phyloP scores from a whole-genome alignment of 108 stramenopile species.

The Stephanodiscus triporus region DNA sequence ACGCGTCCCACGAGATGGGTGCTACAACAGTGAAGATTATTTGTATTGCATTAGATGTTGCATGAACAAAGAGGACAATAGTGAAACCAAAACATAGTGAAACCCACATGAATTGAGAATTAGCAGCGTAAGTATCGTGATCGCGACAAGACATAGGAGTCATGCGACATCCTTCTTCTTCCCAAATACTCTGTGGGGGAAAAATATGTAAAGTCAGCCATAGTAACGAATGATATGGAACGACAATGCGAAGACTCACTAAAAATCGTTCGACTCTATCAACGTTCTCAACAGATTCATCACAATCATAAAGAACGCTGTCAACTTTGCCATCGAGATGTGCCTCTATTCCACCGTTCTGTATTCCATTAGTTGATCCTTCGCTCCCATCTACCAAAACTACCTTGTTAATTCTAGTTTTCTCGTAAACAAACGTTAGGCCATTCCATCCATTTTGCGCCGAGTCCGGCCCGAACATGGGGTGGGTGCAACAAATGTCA shows the following conservation, averaged over 20 bases:
- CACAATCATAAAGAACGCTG: conserved; percentile 62
- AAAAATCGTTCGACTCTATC: conserved; percentile 93
- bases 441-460: conserved; percentile 86
- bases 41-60: not conserved
- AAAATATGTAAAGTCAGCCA: not conserved
- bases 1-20: conserved; percentile 98
- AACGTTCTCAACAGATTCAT: conserved; percentile 63
- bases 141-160: conserved; percentile 94
- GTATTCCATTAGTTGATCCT: conserved; percentile 5
- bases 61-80: not conserved
- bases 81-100: not conserved
- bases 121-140: conserved; percentile 96
- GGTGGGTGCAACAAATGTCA: conserved; percentile 97
- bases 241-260: not conserved
- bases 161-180: conserved; percentile 98
- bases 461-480: conserved; percentile 91
- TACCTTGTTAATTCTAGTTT: conserved; percentile 77
- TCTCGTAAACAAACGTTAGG: conserved; percentile 96
- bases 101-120: conserved; percentile 91
- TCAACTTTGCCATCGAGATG: conserved; percentile 31
- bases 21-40: not conserved
- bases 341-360: not conserved
- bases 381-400: conserved; percentile 35
- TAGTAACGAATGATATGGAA: not conserved
- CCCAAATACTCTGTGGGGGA: conserved; percentile 82